Evolutionary conservation across 768 basidiomycete species (phyloP), one percentile per base, ranked within the genome.

Genomic region (Amanita polypyramis): DNA sequence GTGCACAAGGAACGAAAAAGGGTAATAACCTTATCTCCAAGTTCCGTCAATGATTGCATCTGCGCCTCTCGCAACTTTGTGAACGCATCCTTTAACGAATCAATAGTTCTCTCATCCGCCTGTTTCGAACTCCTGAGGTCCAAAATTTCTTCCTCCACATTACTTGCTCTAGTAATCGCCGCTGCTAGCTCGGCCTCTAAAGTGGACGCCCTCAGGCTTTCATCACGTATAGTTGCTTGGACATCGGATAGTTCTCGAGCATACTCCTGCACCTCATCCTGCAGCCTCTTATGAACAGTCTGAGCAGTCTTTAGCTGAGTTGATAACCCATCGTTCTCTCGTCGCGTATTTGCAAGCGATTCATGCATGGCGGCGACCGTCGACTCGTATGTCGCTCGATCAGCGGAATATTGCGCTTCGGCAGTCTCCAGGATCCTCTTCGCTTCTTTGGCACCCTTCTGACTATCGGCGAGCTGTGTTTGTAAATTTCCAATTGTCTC

Each of bases 101-200:
- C 52, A 20, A 73, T 70, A 4, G 62, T 67, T 27, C 44, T 51
- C 45, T 64, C 66, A 50, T 72, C 66, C 2, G 56, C 61, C 29
- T 55, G 54, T 49, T 69, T 70, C 15, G 61, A 61, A 2, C 35
- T 43, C 51, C 53, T 57, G 32, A 72, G 42, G 10, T 58, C 63
- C 19, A 53, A 49, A 9, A 65, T 55, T 43, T 68, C 64, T 37
- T 63, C 60, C 49, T 69, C 68, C 1, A 57, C 57, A 33, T 63
- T 61, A 39, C 51, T 53, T 23, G 51, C 50, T 48, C 48, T 58
- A n/a, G 20, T 46, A 19, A 51, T 45, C 9, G 56, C 52, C 14
- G 50, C 49, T 4, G 2, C 48, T 12, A 65, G 47, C 21, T 62
- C 57, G 9, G 47, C 41, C 43, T 62, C 53, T 25, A 66, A 29